Conservation (phyloP, 2,329 filamentous ascomycete species). For the Hirsutella thompsonii region DNA sequence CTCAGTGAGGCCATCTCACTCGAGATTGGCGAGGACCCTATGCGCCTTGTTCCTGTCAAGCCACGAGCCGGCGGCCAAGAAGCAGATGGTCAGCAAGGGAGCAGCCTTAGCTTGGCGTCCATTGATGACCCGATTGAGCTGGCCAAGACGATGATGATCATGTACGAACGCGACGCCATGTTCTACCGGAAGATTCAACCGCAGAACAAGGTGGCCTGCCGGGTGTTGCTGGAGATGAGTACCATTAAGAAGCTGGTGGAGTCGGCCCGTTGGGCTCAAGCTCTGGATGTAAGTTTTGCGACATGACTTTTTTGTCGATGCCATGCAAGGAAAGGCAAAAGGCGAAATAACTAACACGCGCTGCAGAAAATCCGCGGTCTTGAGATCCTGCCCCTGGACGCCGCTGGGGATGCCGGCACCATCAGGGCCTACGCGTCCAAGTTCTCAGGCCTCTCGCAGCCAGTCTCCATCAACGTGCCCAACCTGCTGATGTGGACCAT, state of each 20-base stretch:
- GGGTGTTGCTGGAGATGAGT: constrained; percentile 46
- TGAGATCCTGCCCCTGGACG: constrained; percentile 68
- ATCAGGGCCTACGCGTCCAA: constrained; percentile 72
- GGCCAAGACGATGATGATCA: constrained; percentile 47
- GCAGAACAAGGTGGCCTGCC: constrained; percentile 42
- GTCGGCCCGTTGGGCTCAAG: constrained; percentile 40
- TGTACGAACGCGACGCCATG: constrained; percentile 49
- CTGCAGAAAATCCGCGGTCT: constrained; percentile 57
- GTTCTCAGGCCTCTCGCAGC: constrained; percentile 65
- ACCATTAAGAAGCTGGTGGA: constrained; percentile 45
- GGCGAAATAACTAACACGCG: constrained; percentile 4
- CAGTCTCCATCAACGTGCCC: constrained; percentile 80
- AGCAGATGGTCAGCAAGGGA: constrained; percentile 25
- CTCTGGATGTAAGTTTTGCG: constrained; percentile 35
- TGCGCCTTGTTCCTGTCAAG: constrained; percentile 69
- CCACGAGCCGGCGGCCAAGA: constrained; percentile 41
- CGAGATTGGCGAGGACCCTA: constrained; percentile 69
- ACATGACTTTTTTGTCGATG: not conserved
- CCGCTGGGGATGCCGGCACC: constrained; percentile 58
- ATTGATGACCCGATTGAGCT: constrained; percentile 49
- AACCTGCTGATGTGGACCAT: constrained; percentile 92
- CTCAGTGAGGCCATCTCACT: constrained; percentile 81
- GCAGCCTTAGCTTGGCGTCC: constrained; percentile 46
- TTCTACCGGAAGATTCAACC: constrained; percentile 45
- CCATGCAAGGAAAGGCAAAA: not conserved